Conservation (phyloP, 495 filamentous ascomycete genomes). For the Neurospora cerealis region DNA sequence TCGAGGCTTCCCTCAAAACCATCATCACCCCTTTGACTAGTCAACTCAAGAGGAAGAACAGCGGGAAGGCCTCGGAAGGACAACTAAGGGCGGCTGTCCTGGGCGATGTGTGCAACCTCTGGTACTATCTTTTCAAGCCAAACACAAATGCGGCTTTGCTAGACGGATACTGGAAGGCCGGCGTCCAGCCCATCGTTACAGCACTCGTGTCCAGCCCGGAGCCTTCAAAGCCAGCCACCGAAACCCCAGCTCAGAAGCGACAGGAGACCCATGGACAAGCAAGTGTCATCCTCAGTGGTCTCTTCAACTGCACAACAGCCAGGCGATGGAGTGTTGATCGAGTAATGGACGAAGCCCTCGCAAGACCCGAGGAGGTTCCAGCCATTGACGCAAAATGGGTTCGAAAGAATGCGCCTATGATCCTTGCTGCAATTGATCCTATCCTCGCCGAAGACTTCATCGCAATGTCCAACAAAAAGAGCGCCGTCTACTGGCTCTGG, state of each 20-base stretch:
- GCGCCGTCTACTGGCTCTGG: conserved; percentile 54
- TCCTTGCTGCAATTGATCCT: conserved; percentile 56
- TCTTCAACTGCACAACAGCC: conserved; percentile 56
- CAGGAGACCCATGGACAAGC: conserved; percentile 38
- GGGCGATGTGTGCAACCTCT: conserved; percentile 62
- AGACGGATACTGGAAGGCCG: conserved; percentile 71
- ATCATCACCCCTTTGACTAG: conserved; percentile 58
- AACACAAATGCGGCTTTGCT: conserved; percentile 48
- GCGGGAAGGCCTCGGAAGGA: conserved; percentile 42
- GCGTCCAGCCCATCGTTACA: conserved; percentile 47
- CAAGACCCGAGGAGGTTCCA: conserved; percentile 65
- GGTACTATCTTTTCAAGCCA: conserved; percentile 81
- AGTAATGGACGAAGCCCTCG: conserved; percentile 44
- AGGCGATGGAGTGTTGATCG: conserved; percentile 66
- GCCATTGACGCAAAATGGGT: conserved; percentile 78
- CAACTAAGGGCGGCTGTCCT: conserved; percentile 49
- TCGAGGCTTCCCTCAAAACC: conserved; percentile 49
- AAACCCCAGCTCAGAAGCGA: neutral
- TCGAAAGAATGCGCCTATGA: conserved; percentile 50
- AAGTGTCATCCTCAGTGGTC: conserved; percentile 52
- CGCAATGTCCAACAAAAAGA: conserved; percentile 33
- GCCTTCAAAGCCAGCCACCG: neutral
- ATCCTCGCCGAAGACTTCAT: conserved; percentile 50
- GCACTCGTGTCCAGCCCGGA: conserved; percentile 6
- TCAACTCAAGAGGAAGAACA: conserved; percentile 57